phyloP scores from a whole-genome alignment of 106 monocot species.

The Dendrobium officinale region DNA sequence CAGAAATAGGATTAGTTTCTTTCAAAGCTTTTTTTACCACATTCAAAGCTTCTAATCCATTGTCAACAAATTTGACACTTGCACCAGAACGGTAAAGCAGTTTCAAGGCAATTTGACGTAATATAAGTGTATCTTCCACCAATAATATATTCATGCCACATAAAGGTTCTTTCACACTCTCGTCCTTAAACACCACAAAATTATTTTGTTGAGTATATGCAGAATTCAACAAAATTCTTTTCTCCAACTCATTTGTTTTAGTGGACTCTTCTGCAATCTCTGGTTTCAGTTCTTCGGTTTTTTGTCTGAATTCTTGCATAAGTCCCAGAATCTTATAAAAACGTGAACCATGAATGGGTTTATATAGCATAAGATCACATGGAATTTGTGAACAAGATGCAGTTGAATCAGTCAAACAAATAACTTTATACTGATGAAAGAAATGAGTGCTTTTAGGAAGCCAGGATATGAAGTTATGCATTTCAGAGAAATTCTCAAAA shows the following conservation, averaged over 20 bases:
- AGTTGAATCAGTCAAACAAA: constrained; percentile 44
- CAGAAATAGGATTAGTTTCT: neutral
- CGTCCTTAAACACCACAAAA: neutral
- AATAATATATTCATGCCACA: constrained; percentile 45
- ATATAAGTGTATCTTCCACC: constrained; percentile 41
- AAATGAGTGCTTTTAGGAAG: constrained; percentile 12
- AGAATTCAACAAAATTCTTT: neutral
- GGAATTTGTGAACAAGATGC: constrained; percentile 14
- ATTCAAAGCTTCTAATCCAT: constrained; percentile 56
- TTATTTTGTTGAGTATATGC: neutral
- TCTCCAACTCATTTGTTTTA: neutral
- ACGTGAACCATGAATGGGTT: constrained; percentile 80
- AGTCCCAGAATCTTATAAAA: constrained; percentile 29
- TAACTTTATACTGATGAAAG: constrained; percentile 32
- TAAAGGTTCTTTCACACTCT: constrained; percentile 23
- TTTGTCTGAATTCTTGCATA: constrained; percentile 36
- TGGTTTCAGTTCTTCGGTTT: constrained; percentile 8
- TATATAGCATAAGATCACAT: constrained; percentile 47
- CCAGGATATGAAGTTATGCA: constrained; percentile 14
- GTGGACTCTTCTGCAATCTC: neutral
- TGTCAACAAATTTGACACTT: constrained; percentile 29
- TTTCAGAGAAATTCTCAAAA: constrained; percentile 19
- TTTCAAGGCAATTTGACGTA: constrained; percentile 20
- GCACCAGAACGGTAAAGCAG: constrained; percentile 50
- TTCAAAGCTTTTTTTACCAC: constrained; percentile 29